These are phyloP conservation scores for Cotoneaster glaucophyllus DNA, from an alignment of 306 rosid species.

Conservation along the genomic window DNA sequence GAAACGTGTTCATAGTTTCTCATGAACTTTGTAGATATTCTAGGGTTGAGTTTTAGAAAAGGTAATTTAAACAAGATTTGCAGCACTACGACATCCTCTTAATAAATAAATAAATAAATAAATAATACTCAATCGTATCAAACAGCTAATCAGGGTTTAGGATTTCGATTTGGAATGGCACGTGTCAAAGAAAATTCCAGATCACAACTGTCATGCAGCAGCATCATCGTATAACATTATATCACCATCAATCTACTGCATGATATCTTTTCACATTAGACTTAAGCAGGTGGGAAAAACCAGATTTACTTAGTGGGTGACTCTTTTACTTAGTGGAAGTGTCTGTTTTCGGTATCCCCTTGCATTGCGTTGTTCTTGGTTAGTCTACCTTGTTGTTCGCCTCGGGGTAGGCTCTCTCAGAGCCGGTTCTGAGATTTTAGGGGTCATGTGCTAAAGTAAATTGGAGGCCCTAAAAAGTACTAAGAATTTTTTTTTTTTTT, in stretches of 20 bases:
- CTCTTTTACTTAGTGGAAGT: too few species aligned
- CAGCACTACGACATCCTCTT: not conserved
- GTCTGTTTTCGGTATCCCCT: too few species aligned
- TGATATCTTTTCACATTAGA: too few species aligned
- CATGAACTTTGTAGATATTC: not conserved
- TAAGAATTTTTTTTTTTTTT: too few species aligned
- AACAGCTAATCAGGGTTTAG: not conserved
- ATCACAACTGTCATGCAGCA: slow-evolving; percentile 2
- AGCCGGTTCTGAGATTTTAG: too few species aligned
- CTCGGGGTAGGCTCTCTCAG: too few species aligned
- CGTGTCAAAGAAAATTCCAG: not conserved
- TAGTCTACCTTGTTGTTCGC: too few species aligned
- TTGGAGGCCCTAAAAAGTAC: too few species aligned
- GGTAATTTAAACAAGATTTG: not conserved
- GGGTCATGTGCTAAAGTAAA: too few species aligned
- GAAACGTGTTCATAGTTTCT: not conserved
- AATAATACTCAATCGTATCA: not conserved
- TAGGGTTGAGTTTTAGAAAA: not conserved
- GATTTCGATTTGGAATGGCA: not conserved
- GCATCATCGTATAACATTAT: not conserved
- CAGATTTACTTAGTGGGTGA: too few species aligned
- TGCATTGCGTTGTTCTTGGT: too few species aligned
- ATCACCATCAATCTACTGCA: not conserved
- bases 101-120: not conserved
- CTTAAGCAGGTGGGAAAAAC: too few species aligned